phyloP scores from a whole-genome alignment of 2,329 filamentous ascomycete species.

The Domatiomyces globalis region DNA sequence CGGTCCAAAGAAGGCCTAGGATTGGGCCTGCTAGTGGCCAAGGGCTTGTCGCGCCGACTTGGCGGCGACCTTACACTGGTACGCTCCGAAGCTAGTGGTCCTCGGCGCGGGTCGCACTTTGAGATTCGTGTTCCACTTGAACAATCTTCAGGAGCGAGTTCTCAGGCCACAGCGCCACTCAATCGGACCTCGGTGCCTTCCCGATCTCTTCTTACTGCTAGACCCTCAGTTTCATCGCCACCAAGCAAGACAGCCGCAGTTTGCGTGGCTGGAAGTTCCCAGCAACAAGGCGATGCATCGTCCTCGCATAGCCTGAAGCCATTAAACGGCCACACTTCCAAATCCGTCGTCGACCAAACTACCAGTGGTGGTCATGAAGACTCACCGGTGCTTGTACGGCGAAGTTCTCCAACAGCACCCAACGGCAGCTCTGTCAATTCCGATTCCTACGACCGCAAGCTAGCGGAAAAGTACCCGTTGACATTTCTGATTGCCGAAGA shows the following conservation, averaged over 20 bases:
- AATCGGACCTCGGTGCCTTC: conserved; percentile 26
- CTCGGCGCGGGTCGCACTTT: conserved; percentile 51
- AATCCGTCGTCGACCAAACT: not conserved
- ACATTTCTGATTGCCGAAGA: conserved; percentile 59
- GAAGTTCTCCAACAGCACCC: too few relatives aligned
- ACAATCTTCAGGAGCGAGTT: conserved; percentile 31
- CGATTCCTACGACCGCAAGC: conserved; percentile 35
- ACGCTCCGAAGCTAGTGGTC: conserved; percentile 47
- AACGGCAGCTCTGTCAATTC: not conserved
- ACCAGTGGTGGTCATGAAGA: too few relatives aligned
- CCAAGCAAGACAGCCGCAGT: not conserved
- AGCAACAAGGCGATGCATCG: conserved; percentile 15
- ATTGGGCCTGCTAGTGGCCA: conserved; percentile 56
- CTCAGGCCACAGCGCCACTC: conserved; percentile 36
- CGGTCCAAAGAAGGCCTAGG: conserved; percentile 55
- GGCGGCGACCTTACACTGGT: conserved; percentile 54
- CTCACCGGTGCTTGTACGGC: not conserved
- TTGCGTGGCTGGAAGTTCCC: too few relatives aligned
- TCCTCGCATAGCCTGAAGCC: conserved; percentile 17
- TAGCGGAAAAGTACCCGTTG: conserved; percentile 47
- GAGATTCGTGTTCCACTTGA: conserved; percentile 51
- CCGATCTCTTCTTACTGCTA: conserved; percentile 2
- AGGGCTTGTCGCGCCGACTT: conserved; percentile 53
- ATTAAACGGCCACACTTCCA: not conserved
- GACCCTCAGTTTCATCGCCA: not conserved